Evolutionary conservation across 176 grass and related monocot genomes (phyloP).

Genomic region (Canna indica): DNA sequence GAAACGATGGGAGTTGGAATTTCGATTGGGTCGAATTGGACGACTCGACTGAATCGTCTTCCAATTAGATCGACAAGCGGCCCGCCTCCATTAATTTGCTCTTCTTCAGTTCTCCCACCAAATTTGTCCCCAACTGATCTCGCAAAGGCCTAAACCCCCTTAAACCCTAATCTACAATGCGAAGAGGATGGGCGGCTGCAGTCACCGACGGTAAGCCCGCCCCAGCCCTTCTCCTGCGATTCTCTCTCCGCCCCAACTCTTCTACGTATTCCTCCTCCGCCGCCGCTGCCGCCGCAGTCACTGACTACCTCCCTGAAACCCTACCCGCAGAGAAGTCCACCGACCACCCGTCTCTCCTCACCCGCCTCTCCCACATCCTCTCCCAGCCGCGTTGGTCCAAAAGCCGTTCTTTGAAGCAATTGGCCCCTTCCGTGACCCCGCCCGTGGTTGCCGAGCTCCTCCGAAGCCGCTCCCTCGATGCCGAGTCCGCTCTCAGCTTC

Average conservation of each 20-base stretch:
- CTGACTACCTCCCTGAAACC: neutral
- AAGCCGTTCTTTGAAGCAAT: neutral
- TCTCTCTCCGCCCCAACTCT: neutral
- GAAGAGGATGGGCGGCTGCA: neutral
- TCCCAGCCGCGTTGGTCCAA: neutral
- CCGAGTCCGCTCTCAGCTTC: conserved; percentile 6
- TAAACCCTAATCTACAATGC: neutral
- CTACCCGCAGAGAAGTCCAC: neutral
- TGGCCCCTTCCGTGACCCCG: conserved; percentile 15
- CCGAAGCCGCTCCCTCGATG: neutral
- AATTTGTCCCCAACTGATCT: neutral
- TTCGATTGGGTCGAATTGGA: neutral
- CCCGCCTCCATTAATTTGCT: neutral
- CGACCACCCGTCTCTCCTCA: neutral
- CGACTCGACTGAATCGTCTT: neutral
- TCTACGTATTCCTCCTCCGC: neutral
- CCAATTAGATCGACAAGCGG: neutral
- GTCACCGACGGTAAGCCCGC: neutral
- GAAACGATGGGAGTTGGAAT: neutral
- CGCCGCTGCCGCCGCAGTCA: neutral
- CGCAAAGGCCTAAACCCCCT: neutral
- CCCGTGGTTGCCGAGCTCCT: conserved; percentile 5
- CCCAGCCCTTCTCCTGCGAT: neutral
- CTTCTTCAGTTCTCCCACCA: neutral
- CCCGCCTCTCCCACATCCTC: conserved; percentile 10